Percentiles rank a stretch among this genome's conserved stretches.
These are phyloP conservation scores for Colletotrichum echinochloae DNA, from an alignment of 2,329 filamentous ascomycete species.

Conservation along the genomic window DNA sequence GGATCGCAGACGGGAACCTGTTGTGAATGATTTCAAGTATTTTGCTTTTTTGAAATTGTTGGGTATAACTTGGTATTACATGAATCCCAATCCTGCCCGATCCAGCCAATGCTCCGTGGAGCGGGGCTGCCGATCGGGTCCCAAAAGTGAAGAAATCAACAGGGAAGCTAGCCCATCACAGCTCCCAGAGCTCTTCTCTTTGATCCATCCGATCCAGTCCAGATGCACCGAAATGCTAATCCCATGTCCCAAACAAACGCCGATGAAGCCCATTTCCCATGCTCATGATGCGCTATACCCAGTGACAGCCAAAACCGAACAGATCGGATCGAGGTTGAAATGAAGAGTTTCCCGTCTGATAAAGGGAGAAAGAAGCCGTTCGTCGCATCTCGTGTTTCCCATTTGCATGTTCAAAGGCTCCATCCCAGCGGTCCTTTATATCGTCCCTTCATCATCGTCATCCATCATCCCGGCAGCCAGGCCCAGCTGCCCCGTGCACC, in stretches of 20 bases:
- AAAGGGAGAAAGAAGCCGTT: slow-evolving; percentile 21
- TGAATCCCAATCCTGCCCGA: slow-evolving; percentile 36
- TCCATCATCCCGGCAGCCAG: slow-evolving; percentile 40
- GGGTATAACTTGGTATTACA: slow-evolving; percentile 40
- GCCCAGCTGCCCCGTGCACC: slow-evolving; percentile 36
- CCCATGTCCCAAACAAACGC: slow-evolving; percentile 34
- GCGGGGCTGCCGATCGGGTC: slow-evolving; percentile 7
- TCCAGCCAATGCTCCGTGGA: slow-evolving; percentile 17
- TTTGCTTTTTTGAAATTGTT: slow-evolving; percentile 32
- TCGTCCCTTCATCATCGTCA: slow-evolving; percentile 34
- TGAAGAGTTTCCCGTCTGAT: slow-evolving; percentile 12
- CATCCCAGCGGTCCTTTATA: slow-evolving; percentile 43
- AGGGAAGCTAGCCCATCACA: slow-evolving; percentile 47
- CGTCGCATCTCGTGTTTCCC: slow-evolving; percentile 37
- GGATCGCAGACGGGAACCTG: not conserved
- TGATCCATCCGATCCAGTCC: slow-evolving; percentile 43
- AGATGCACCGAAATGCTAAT: slow-evolving; percentile 41
- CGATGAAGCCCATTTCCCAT: slow-evolving; percentile 28
- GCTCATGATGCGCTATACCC: slow-evolving; percentile 37
- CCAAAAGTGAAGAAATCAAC: slow-evolving; percentile 30
- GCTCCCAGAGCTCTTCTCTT: slow-evolving; percentile 47
- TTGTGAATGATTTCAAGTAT: not conserved
- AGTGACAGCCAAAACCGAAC: slow-evolving; percentile 4
- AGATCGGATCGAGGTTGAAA: not conserved
- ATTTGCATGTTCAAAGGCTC: slow-evolving; percentile 31